phyloP scores from a whole-genome alignment of 805 yeast species.

The Saitoella complicata region DNA sequence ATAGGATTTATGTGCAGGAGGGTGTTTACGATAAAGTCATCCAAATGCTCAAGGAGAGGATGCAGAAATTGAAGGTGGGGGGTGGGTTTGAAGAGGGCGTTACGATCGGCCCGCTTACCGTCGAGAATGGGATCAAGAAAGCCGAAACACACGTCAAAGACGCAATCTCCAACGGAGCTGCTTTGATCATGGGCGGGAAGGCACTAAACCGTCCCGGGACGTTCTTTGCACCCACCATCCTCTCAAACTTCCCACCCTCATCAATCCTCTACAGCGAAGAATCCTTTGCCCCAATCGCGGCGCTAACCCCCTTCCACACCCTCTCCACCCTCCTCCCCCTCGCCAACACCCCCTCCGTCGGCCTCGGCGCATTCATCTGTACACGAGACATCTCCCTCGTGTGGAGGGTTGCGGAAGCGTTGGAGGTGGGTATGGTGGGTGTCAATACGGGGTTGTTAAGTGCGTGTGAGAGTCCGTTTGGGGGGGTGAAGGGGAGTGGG shows the following conservation, averaged over 20 bases:
- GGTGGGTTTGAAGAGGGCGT: slow-evolving; percentile 40
- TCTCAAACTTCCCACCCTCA: slow-evolving; percentile 39
- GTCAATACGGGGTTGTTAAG: slow-evolving; percentile 60
- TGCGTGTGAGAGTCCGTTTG: slow-evolving; percentile 34
- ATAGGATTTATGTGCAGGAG: slow-evolving; percentile 50
- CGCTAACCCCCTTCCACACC: slow-evolving; percentile 45
- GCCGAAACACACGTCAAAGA: slow-evolving; percentile 48
- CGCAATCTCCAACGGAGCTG: slow-evolving; percentile 52
- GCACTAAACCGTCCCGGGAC: slow-evolving; percentile 41
- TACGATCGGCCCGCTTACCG: slow-evolving; percentile 67
- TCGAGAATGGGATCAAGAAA: slow-evolving; percentile 42
- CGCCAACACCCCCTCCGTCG: slow-evolving; percentile 56
- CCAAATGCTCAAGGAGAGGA: slow-evolving; percentile 30
- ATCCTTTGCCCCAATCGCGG: slow-evolving; percentile 71
- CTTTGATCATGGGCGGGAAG: slow-evolving; percentile 39
- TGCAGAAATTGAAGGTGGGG: slow-evolving; percentile 37
- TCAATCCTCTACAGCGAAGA: slow-evolving; percentile 53
- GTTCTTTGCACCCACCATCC: slow-evolving; percentile 53
- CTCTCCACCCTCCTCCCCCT: slow-evolving; percentile 44
- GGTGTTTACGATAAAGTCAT: slow-evolving; percentile 48
- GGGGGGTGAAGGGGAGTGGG: slow-evolving; percentile 53
- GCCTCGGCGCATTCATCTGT: slow-evolving; percentile 64
- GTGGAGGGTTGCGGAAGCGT: slow-evolving; percentile 45
- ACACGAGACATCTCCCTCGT: slow-evolving; percentile 39
- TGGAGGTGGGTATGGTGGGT: slow-evolving; percentile 72